These are phyloP conservation scores for Spizellomyces sp. DNA, from an alignment of 192 early-diverging fungal species.

Conservation along the genomic window DNA sequence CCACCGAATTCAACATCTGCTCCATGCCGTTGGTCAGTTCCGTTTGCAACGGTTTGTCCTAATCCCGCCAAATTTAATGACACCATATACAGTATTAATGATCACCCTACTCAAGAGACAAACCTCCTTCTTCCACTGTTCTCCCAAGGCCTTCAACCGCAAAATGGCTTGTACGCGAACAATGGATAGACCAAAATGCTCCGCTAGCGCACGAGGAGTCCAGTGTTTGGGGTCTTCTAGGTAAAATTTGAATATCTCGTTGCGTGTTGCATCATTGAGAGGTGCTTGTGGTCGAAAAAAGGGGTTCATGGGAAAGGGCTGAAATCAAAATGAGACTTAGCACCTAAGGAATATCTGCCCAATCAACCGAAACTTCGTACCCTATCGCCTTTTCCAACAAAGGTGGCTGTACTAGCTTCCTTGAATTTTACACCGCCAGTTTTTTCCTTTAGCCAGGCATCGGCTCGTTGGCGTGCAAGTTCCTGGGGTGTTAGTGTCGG, in stretches of 20 bases:
- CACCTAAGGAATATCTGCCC: not conserved
- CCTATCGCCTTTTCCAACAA: slow-evolving; percentile 16
- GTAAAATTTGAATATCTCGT: slow-evolving; percentile 75
- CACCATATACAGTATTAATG: no score
- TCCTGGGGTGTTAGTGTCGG: not conserved
- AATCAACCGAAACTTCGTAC: not conserved
- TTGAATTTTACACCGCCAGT: slow-evolving; percentile 1
- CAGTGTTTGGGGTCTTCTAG: slow-evolving; percentile 53
- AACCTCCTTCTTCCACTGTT: slow-evolving; percentile 63
- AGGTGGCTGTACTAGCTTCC: not conserved
- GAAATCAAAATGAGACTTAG: not conserved
- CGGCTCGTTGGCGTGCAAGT: slow-evolving; percentile 5
- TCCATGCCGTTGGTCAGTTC: slow-evolving; percentile 85
- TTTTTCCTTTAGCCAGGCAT: slow-evolving; percentile 17
- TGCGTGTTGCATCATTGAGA: slow-evolving; percentile 64
- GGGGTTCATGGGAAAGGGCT: slow-evolving; percentile 92
- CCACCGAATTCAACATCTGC: slow-evolving; percentile 55
- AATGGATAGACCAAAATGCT: slow-evolving; percentile 72
- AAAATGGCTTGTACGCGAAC: slow-evolving; percentile 89
- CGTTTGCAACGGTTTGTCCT: slow-evolving; percentile 60
- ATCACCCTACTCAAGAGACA: slow-evolving; percentile 35
- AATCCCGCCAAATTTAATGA: slow-evolving; percentile 6
- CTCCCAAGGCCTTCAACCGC: slow-evolving; percentile 79
- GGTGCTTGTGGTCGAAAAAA: slow-evolving; percentile 79
- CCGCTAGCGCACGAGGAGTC: slow-evolving; percentile 74